Conservation (phyloP, 257 asterid genomes). For the Solanum megistacrolobum region DNA sequence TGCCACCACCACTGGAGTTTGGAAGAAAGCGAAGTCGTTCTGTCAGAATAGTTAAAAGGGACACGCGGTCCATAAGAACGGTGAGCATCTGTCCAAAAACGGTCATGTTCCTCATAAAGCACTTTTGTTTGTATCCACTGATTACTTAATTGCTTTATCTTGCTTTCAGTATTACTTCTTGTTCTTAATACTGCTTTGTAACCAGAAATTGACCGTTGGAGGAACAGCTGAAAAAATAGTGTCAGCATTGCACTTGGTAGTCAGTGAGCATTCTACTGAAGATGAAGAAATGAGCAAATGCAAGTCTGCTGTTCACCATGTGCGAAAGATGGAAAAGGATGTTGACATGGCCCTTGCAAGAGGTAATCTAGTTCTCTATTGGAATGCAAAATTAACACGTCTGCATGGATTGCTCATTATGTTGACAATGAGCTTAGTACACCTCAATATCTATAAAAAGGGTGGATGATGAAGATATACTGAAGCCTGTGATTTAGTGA, state of each 20-base stretch:
- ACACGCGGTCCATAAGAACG: constrained; percentile 71
- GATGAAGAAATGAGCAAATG: constrained; percentile 76
- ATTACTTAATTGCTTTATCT: not conserved
- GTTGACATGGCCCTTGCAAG: constrained; percentile 46
- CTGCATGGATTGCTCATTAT: not conserved
- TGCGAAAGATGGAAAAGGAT: constrained; percentile 71
- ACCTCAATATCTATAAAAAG: not conserved
- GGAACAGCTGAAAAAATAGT: constrained; percentile 79
- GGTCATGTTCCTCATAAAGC: constrained; percentile 19
- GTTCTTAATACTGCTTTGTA: constrained; percentile 9
- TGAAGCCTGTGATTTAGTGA: not conserved
- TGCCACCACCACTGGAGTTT: constrained; percentile 64
- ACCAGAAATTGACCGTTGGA: constrained; percentile 83
- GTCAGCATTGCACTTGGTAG: constrained; percentile 67
- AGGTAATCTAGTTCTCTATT: constrained; percentile 28
- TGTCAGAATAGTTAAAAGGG: constrained; percentile 70
- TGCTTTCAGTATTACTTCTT: not conserved
- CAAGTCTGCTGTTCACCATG: constrained; percentile 54
- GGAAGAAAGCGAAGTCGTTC: constrained; percentile 72
- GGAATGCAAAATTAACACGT: not conserved
- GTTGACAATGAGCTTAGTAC: not conserved
- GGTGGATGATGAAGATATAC: not conserved
- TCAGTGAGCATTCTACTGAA: constrained; percentile 49
- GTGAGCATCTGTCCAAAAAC: constrained; percentile 47
- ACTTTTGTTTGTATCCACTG: not conserved